Conservation (phyloP, 2,329 filamentous ascomycete genomes). For the Chaetoscypha palmicola region DNA sequence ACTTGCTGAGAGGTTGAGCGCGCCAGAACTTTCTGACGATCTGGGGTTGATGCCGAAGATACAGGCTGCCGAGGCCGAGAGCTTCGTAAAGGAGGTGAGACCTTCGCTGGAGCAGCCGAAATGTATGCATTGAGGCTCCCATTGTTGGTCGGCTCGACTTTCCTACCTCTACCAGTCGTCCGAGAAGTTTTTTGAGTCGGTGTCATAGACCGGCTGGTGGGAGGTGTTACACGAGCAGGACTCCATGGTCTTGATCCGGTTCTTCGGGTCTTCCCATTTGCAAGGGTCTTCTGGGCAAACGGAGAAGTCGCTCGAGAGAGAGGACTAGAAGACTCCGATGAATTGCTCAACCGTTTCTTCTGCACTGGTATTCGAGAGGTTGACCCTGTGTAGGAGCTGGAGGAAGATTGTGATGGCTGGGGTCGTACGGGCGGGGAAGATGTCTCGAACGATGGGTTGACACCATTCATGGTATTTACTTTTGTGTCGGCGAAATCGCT, state of each 20-base stretch:
- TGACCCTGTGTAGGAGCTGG: conserved; percentile 9
- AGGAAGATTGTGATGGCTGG: conserved; percentile 3
- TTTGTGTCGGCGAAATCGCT: conserved; percentile 49
- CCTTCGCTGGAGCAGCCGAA: conserved; percentile 59
- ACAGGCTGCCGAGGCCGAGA: conserved; percentile 76
- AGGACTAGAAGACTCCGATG: conserved; percentile 42
- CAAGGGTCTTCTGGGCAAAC: conserved; percentile 38
- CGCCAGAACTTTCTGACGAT: neutral
- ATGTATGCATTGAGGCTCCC: conserved; percentile 68
- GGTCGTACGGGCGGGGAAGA: conserved; percentile 5
- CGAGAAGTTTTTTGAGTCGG: conserved; percentile 28
- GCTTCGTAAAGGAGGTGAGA: conserved; percentile 72
- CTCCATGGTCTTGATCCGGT: conserved; percentile 24
- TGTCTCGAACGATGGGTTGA: conserved; percentile 26
- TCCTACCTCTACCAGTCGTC: conserved; percentile 17
- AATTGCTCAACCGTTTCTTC: conserved; percentile 30
- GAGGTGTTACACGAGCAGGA: conserved; percentile 18
- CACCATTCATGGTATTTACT: conserved; percentile 26
- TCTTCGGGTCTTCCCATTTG: conserved; percentile 23
- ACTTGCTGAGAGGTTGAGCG: conserved; percentile 19
- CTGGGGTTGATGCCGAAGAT: conserved; percentile 60
- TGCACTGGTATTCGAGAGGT: conserved; percentile 25
- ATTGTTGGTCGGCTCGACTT: conserved; percentile 25
- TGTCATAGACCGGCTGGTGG: conserved; percentile 31
- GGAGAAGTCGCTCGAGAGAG: conserved; percentile 52